Base-by-base conservation (phyloP, 495 filamentous ascomycete species). In the Daldinia concentrica region DNA sequence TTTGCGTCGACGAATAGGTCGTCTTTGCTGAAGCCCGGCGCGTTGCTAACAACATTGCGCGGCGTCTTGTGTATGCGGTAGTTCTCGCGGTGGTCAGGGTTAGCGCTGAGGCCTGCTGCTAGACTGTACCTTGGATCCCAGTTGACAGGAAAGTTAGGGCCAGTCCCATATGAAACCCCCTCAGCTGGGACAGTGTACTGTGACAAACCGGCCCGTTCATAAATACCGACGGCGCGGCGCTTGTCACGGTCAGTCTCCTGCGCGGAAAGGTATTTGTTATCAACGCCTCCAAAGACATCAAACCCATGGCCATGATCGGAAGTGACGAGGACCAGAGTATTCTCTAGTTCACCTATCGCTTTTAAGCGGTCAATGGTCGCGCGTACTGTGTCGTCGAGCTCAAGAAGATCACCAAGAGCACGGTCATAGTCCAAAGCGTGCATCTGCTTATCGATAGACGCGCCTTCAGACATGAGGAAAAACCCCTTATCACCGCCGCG, bases 291-390 rank as follows among this genome's bases (percentile, higher is more conserved):
- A 58, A 80, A 84, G 39, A 85, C 83, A 68, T 90, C 90, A 70
- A 93, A 93, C 58, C 91, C 91, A 80, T 93, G 90, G 37, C 91
- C 91, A 79, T 93, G 91, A 76, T 93, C 91, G 5, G 91, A 90
- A 9, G 90, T 91, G 32, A 93, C 89, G 41, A 93, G 68, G 64
- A 93, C 83, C 1, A 92, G 80, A 0, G 91, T 93, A 36, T 90
- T 86, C 14, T 92, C 86, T 3, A 90, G 79, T 24, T 84, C 78
- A 48, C 84, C 83, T 0, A 90, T 75, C 5, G 76, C 69, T 64
- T 86, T 83, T 52, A 93, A 86, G 65, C 88, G 86, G 17, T 79
- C 84, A 29, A 93, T 83, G 3, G 90, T 90, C 5, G 88, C 88
- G 48, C 86, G 86, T 57, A 93, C 81, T 9, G 90, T 91, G 77